Percentiles rank a stretch among this genome's conserved stretches.
These are phyloP conservation scores for Digitaria exilis DNA, from an alignment of 202 grass and related monocot genomes.

Conservation along the genomic window DNA sequence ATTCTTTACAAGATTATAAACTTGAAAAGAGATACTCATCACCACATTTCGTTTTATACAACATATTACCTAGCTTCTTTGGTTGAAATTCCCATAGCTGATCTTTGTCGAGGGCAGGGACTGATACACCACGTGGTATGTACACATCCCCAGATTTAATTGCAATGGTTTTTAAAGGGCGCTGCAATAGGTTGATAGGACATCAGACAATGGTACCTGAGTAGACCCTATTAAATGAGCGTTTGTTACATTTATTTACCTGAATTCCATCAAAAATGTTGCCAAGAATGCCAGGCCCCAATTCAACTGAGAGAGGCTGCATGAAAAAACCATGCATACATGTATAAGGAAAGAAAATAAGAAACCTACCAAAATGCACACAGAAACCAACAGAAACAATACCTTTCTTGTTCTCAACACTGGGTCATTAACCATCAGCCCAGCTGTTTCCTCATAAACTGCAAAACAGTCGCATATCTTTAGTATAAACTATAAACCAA, in stretches of 20 bases:
- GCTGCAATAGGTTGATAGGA: slow-evolving; percentile 39
- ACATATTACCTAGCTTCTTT: slow-evolving; percentile 56
- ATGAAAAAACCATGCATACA: neutral
- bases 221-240: neutral
- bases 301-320: slow-evolving; percentile 69
- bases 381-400: neutral
- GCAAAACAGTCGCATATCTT: slow-evolving; percentile 29
- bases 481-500: neutral
- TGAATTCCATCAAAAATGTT: slow-evolving; percentile 79
- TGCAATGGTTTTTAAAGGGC: slow-evolving; percentile 81
- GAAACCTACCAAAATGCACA: neutral
- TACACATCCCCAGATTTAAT: slow-evolving; percentile 82
- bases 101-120: slow-evolving; percentile 84
- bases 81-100: slow-evolving; percentile 76
- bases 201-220: neutral
- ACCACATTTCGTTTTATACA: slow-evolving; percentile 11
- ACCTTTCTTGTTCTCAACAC: slow-evolving; percentile 89
- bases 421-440: slow-evolving; percentile 84
- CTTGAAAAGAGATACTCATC: neutral
- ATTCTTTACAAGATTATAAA: slow-evolving; percentile 2
- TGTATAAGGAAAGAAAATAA: neutral
- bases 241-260: slow-evolving; percentile 3
- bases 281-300: slow-evolving; percentile 72
- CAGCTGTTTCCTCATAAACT: slow-evolving; percentile 95
- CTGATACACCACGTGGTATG: slow-evolving; percentile 79